phyloP scores from a whole-genome alignment of 2,329 filamentous ascomycete species.

The Uncinocarpus reesii region DNA sequence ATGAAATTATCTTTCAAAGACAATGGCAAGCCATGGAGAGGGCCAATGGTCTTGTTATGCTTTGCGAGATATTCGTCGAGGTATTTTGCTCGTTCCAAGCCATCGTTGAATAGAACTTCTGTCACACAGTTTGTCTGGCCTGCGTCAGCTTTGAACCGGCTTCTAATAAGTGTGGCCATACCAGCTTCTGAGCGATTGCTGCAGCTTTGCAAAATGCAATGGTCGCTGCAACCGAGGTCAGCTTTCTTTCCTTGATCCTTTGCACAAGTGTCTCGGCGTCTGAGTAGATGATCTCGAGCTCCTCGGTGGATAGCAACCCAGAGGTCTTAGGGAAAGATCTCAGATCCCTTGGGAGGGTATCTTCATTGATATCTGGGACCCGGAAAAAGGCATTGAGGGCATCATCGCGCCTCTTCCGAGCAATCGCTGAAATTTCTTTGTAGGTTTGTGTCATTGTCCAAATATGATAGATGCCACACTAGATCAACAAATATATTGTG shows the following conservation, averaged over 20 bases:
- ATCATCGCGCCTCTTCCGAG: conserved; percentile 27
- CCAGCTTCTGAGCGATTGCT: conserved; percentile 30
- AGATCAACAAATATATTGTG: not conserved
- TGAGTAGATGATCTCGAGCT: conserved; percentile 42
- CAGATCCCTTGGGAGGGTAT: conserved; percentile 15
- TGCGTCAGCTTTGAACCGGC: not conserved
- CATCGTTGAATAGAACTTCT: conserved; percentile 45
- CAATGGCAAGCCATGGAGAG: conserved; percentile 35
- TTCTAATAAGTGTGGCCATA: not conserved
- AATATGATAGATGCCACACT: not conserved
- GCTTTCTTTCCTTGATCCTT: conserved; percentile 27
- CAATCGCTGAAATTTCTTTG: conserved; percentile 30
- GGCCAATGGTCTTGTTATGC: conserved; percentile 34
- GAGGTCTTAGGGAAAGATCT: conserved; percentile 30
- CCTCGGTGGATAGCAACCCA: conserved; percentile 48
- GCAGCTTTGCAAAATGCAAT: conserved; percentile 33
- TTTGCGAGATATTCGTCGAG: conserved; percentile 30
- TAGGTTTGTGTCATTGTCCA: conserved; percentile 26
- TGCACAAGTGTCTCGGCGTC: conserved; percentile 28
- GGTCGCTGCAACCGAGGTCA: conserved; percentile 15
- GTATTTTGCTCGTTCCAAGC: conserved; percentile 27
- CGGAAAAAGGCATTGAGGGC: conserved; percentile 21
- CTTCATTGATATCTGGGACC: conserved; percentile 17
- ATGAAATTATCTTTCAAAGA: conserved; percentile 36
- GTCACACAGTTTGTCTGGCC: conserved; percentile 51